Conservation (phyloP, 768 basidiomycete species). For the Tricholoma matsutake region DNA sequence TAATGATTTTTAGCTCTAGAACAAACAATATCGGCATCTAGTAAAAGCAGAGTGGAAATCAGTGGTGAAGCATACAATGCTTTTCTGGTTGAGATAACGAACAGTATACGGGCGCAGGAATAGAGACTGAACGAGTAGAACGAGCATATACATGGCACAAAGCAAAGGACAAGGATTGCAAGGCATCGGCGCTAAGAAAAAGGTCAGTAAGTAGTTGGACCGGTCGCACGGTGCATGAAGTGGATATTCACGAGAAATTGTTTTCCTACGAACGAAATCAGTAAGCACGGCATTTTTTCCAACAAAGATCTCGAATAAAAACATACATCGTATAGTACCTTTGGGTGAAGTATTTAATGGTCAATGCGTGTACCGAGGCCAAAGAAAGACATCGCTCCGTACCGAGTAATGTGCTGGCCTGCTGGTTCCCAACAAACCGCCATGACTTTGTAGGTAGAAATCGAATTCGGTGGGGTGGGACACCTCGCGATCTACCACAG, state of each 20-base stretch:
- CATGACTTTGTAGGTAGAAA: slow-evolving; percentile 78
- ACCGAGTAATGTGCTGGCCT: slow-evolving; percentile 46
- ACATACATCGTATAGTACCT: slow-evolving; percentile 45
- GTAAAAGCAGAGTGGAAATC: background rate
- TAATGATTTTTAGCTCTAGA: slow-evolving; percentile 80
- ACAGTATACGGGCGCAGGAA: slow-evolving; percentile 84
- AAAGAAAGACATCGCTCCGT: slow-evolving; percentile 18
- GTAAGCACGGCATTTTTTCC: background rate
- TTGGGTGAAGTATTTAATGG: background rate
- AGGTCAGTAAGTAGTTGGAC: background rate
- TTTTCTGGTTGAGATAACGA: slow-evolving; percentile 19
- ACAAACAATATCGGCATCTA: slow-evolving; percentile 43
- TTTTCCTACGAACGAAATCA: slow-evolving; percentile 38
- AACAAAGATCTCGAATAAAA: background rate
- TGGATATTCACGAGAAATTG: slow-evolving; percentile 48
- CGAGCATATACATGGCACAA: slow-evolving; percentile 57
- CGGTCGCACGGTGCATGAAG: background rate
- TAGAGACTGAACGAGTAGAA: slow-evolving; percentile 77
- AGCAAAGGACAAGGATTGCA: slow-evolving; percentile 69
- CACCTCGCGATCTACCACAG: slow-evolving; percentile 71
- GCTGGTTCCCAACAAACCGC: slow-evolving; percentile 74
- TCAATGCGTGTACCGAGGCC: background rate
- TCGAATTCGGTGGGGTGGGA: slow-evolving; percentile 74
- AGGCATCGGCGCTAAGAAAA: slow-evolving; percentile 45
- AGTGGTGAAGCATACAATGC: background rate